These are phyloP conservation scores for Corynespora cassiicola DNA, from an alignment of 2,329 filamentous ascomycete species.

Conservation along the genomic window DNA sequence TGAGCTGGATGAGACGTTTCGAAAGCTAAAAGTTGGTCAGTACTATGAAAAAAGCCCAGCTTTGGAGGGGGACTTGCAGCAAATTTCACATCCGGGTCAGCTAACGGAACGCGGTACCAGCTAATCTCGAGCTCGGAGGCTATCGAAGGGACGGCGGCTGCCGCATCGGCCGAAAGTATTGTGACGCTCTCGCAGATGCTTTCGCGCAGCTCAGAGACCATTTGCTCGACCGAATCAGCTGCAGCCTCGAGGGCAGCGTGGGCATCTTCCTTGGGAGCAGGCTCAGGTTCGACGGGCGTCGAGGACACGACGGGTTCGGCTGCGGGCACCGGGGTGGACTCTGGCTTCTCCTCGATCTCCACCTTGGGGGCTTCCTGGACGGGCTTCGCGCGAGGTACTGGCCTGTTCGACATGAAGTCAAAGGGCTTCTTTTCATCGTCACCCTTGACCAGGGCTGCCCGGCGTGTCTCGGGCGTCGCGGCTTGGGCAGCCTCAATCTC, in stretches of 20 bases:
- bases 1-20: constrained; percentile 82
- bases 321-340: constrained; percentile 1
- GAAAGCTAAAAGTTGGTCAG: constrained; percentile 65
- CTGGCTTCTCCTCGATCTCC: constrained; percentile 48
- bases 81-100: constrained; percentile 39
- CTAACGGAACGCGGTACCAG: constrained; percentile 35
- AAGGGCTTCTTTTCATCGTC: constrained; percentile 37
- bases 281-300: not conserved
- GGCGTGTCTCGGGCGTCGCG: constrained; percentile 29
- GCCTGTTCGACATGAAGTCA: constrained; percentile 45
- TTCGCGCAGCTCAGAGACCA: constrained; percentile 20
- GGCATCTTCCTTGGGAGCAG: not conserved
- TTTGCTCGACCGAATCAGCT: constrained; percentile 17
- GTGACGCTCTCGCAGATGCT: constrained; percentile 16
- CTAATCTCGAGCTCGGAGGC: constrained; percentile 18
- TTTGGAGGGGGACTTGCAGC: constrained; percentile 33
- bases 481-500: constrained; percentile 11
- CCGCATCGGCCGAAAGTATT: constrained; percentile 9
- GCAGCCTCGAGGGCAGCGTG: constrained; percentile 19
- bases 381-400: constrained; percentile 34
- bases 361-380: constrained; percentile 19
- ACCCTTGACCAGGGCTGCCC: constrained; percentile 33
- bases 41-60: constrained; percentile 7
- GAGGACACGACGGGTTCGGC: not conserved
- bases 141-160: constrained; percentile 4